A percentile compares a stretch with the other conserved stretches of the same genome.
Evolutionary conservation across 2,329 filamentous ascomycete species (phyloP).

Genomic region (Fragosphaeria purpurea): DNA sequence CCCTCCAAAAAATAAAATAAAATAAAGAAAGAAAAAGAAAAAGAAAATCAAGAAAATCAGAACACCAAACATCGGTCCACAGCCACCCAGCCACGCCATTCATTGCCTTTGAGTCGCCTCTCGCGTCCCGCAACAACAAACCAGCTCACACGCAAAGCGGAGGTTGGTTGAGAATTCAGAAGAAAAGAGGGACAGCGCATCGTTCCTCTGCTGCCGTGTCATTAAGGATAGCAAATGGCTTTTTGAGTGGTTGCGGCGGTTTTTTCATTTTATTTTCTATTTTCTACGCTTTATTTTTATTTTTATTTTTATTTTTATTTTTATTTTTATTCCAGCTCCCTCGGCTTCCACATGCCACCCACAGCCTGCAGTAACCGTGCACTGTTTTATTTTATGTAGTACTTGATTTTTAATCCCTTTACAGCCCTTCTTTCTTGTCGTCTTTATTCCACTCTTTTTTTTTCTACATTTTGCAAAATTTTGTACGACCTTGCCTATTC

Average conservation of each 20-base stretch:
- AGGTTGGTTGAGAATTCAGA: background rate
- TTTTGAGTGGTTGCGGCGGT: slow-evolving; percentile 3
- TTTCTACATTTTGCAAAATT: background rate
- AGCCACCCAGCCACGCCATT: slow-evolving; percentile 7
- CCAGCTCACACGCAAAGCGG: background rate
- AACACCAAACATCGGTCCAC: background rate
- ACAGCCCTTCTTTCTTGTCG: background rate
- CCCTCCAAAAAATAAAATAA: too few species aligned
- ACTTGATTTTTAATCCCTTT: background rate
- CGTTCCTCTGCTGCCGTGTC: background rate
- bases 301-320: background rate
- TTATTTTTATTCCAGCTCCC: background rate
- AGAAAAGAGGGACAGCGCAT: background rate
- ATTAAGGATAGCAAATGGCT: background rate
- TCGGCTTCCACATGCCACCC: too few species aligned
- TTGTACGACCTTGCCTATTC: background rate
- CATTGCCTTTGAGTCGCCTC: background rate
- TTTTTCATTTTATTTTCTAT: background rate
- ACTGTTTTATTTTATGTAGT: background rate
- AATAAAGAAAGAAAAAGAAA: too few species aligned
- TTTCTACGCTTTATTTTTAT: background rate
- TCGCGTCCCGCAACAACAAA: background rate
- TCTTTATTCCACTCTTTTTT: background rate
- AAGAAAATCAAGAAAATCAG: too few species aligned
- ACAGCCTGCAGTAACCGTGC: too few species aligned